Base-by-base conservation (phyloP, 208 protist species). In the Trypanosoma cruzi region DNA sequence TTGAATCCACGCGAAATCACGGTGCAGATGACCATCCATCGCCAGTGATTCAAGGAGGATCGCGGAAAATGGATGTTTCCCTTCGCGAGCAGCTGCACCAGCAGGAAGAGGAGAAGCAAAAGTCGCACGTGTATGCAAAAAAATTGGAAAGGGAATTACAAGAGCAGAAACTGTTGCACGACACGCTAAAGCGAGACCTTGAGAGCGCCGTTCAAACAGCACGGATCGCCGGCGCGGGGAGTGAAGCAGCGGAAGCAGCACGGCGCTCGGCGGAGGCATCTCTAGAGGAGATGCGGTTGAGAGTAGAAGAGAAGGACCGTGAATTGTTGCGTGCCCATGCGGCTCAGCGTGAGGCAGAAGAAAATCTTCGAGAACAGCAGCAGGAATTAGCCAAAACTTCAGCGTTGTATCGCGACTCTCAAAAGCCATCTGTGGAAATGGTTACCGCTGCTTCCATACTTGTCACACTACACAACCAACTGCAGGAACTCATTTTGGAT, bases 211-310 rank as follows among this genome's bases (percentile, higher is more conserved):
- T 68, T 20, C 13, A 50, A 22, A 55, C 57, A n/a, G 59, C 53
- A 34, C 63, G 59, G 29, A 10, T 34, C 28, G 31, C 56, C 48
- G 57, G 64, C 60, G 37, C 20, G 11, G 20, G 53, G 53, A n/a
- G 59, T 74, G 40, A 69, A 50, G 55, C 64, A 58, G 53, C 56
- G 24, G 65, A 63, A 73, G 26, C 37, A 65, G 68, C 74, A 61
- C 29, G 42, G 29, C 53, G 63, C 52, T 4, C 62, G 55, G 56
- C 56, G 42, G 65, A 71, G 29, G 44, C 22, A 2, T 63, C 65
- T 29, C 40, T 56, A 8, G 28, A n/a, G 3, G 37, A 61, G 16
- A n/a, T 71, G 18, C 53, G 24, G 16, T 42, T 14, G 13, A 4
- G 42, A 10, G 4, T 61, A 5, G 36, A 65, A 7, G 24, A 68